Evolutionary conservation across 148 eudicot species (phyloP).

Genomic region (Diospyros kaki): DNA sequence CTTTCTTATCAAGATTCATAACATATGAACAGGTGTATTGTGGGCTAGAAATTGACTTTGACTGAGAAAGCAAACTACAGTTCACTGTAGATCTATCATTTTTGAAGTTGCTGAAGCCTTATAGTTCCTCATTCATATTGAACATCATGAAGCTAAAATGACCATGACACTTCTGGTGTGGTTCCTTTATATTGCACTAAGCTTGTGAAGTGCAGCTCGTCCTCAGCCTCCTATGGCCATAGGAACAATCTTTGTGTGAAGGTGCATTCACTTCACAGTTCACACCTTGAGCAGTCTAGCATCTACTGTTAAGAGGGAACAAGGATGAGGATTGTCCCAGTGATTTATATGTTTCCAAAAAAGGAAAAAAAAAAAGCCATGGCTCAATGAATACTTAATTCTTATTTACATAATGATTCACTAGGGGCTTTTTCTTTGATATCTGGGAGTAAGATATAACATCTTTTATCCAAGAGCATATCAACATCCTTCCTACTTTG

Average conservation of each 20-base stretch:
- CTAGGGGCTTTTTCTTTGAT: slow-evolving; percentile 2
- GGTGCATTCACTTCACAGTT: background rate
- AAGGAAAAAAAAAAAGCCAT: background rate
- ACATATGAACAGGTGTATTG: slow-evolving; percentile 14
- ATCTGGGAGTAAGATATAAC: background rate
- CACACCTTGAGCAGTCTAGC: background rate
- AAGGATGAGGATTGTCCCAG: background rate
- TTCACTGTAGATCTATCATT: slow-evolving; percentile 7
- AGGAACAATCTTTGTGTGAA: background rate
- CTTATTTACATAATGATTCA: background rate
- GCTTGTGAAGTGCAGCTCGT: slow-evolving; percentile 11
- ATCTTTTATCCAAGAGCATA: background rate
- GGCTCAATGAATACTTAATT: slow-evolving; percentile 4
- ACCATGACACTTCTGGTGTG: slow-evolving; percentile 5
- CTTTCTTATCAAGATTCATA: slow-evolving; percentile 13
- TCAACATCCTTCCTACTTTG: background rate
- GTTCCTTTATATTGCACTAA: slow-evolving; percentile 5
- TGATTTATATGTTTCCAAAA: background rate
- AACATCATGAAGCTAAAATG: slow-evolving; percentile 1
- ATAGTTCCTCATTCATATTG: slow-evolving; percentile 4
- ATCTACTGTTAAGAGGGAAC: slow-evolving; percentile 1
- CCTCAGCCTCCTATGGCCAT: slow-evolving; percentile 13
- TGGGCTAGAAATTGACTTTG: slow-evolving; percentile 1
- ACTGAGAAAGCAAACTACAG: slow-evolving; percentile 10
- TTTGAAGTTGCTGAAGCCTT: slow-evolving; percentile 8